phyloP scores from a whole-genome alignment of 2,329 filamentous ascomycete species.

The Acrocalymma vagum region DNA sequence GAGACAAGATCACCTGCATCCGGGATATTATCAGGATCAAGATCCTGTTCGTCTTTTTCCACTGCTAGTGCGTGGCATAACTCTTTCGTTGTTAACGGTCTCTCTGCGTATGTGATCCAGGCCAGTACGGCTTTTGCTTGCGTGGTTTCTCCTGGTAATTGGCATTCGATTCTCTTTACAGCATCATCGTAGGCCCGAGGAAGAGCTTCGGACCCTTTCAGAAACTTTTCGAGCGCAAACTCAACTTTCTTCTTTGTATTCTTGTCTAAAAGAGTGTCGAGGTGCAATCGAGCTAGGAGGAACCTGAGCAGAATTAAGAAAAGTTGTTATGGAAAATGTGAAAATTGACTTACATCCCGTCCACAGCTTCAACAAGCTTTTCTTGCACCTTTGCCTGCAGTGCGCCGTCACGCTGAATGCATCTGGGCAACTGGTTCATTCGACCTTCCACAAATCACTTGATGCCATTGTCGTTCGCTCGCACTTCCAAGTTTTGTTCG shows the following conservation, averaged over 20 bases:
- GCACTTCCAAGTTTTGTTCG: slow-evolving; percentile 16
- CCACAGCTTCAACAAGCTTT: slow-evolving; percentile 14
- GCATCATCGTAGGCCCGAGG: slow-evolving; percentile 52
- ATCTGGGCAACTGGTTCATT: slow-evolving; percentile 18
- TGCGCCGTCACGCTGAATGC: slow-evolving; percentile 9
- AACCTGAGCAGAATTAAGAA: slow-evolving; percentile 17
- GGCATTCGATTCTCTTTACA: slow-evolving; percentile 53
- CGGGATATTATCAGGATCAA: slow-evolving; percentile 20
- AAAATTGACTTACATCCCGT: slow-evolving; percentile 28
- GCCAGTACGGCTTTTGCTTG: slow-evolving; percentile 45
- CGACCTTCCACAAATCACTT: slow-evolving; percentile 19
- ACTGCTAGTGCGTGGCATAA: slow-evolving; percentile 22
- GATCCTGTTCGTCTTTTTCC: slow-evolving; percentile 1
- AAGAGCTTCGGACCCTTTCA: slow-evolving; percentile 40
- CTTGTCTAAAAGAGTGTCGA: slow-evolving; percentile 44
- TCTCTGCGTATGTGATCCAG: slow-evolving; percentile 23
- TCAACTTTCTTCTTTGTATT: slow-evolving; percentile 43
- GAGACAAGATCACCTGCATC: slow-evolving; percentile 22
- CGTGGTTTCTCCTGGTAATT: slow-evolving; percentile 37
- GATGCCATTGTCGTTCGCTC: slow-evolving; percentile 24
- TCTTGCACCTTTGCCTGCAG: slow-evolving; percentile 15
- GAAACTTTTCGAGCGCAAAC: slow-evolving; percentile 39
- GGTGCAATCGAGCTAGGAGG: slow-evolving; percentile 50
- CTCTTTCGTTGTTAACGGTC: slow-evolving; percentile 18
- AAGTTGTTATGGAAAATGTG: not conserved